These are phyloP conservation scores for Flammula alnicola DNA, from an alignment of 1,284 basidiomycete genomes.

Conservation along the genomic window DNA sequence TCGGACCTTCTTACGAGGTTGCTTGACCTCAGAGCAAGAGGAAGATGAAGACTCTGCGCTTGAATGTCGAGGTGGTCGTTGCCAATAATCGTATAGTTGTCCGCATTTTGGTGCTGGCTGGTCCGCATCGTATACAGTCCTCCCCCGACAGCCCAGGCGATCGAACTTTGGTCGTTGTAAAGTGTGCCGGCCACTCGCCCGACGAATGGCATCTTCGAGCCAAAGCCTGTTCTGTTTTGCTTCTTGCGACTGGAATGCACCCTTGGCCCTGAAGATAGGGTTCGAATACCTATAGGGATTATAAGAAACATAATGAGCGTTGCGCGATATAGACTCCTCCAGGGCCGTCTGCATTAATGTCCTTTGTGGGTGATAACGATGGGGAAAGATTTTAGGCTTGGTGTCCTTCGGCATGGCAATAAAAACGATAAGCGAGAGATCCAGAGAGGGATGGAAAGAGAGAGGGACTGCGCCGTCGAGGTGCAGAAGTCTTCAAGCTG, in stretches of 20 bases:
- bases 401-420: too few species aligned
- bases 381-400: too few species aligned
- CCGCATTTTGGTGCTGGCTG: background rate
- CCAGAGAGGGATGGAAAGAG: background rate
- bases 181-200: conserved; percentile 1
- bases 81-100: background rate
- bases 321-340: too few species aligned
- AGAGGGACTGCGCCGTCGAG: conserved; percentile 4
- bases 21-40: too few species aligned
- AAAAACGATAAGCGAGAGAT: too few species aligned
- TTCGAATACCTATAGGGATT: background rate
- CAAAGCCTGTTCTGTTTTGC: background rate
- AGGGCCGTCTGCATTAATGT: too few species aligned
- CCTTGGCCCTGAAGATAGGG: background rate
- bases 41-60: too few species aligned
- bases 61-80: background rate
- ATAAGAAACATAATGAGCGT: too few species aligned
- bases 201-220: background rate
- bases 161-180: conserved; percentile 6
- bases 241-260: background rate
- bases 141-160: conserved; percentile 9
- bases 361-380: too few species aligned
- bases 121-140: conserved; percentile 15
- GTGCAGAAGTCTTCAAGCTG: background rate
- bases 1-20: too few species aligned